Evolutionary conservation across 1,139 yeast genomes (phyloP).

Genomic region (Arxiozyma heterogenica): DNA sequence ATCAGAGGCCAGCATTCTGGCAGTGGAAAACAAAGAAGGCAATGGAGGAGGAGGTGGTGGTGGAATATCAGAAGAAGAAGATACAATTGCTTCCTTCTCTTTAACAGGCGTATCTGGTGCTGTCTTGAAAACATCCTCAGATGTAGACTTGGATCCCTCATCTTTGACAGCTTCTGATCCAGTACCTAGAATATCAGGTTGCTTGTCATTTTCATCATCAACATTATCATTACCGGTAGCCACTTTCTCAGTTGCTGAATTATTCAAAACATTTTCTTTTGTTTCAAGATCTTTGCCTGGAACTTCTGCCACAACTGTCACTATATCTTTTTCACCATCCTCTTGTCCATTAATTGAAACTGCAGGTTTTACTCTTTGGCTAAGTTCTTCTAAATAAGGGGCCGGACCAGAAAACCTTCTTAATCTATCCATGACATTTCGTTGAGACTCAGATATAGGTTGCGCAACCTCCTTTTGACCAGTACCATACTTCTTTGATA

Average conservation of each 20-base stretch:
- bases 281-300: not conserved
- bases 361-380: conserved; percentile 37
- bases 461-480: conserved; percentile 16
- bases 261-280: not conserved
- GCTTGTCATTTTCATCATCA: not conserved
- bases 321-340: not conserved
- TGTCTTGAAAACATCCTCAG: not conserved
- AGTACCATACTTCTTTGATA: conserved; percentile 29
- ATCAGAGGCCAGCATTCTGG: conserved; percentile 5
- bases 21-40: conserved; percentile 10
- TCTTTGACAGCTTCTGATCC: not conserved
- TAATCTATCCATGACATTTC: conserved; percentile 26
- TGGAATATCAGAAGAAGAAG: conserved; percentile 24
- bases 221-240: not conserved
- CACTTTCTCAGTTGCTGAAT: not conserved
- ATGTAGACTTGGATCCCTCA: not conserved
- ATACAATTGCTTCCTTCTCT: not conserved
- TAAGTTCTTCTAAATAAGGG: conserved; percentile 48
- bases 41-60: conserved; percentile 21
- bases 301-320: not conserved
- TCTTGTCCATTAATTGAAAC: conserved; percentile 5
- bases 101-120: not conserved
- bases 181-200: not conserved
- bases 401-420: conserved; percentile 19
- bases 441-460: conserved; percentile 12